Conservation (phyloP, 1,284 basidiomycete genomes). For the Mycena sp. region DNA sequence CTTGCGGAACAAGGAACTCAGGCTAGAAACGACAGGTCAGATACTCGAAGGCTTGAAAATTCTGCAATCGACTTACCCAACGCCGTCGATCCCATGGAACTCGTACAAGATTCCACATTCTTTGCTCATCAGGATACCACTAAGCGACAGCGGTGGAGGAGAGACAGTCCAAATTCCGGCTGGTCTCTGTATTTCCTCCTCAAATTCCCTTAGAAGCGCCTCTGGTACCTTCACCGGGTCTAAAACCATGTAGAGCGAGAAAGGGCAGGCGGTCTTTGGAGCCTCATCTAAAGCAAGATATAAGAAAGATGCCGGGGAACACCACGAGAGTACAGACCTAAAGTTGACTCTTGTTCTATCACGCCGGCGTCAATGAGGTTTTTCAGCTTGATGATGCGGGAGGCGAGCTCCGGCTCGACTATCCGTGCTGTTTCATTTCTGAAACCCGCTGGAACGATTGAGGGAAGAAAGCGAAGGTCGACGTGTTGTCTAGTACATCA, state of each 20-base stretch:
- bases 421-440: slow-evolving; percentile 71
- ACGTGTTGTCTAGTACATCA: slow-evolving; percentile 55
- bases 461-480: slow-evolving; percentile 75
- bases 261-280: slow-evolving; percentile 66
- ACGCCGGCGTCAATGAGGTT: slow-evolving; percentile 70
- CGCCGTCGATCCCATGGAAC: slow-evolving; percentile 69
- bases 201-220: slow-evolving; percentile 69
- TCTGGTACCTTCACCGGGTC: slow-evolving; percentile 60
- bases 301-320: not conserved
- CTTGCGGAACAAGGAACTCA: slow-evolving; percentile 79
- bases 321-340: slow-evolving; percentile 40
- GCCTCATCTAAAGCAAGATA: slow-evolving; percentile 51
- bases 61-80: slow-evolving; percentile 57
- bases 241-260: slow-evolving; percentile 71
- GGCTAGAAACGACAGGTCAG: slow-evolving; percentile 48
- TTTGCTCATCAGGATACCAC: slow-evolving; percentile 76
- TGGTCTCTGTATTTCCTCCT: slow-evolving; percentile 75
- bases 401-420: slow-evolving; percentile 71
- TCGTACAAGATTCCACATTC: slow-evolving; percentile 82
- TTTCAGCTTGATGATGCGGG: slow-evolving; percentile 67
- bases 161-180: slow-evolving; percentile 71
- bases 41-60: slow-evolving; percentile 4
- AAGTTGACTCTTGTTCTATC: slow-evolving; percentile 59
- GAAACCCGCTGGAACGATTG: slow-evolving; percentile 62
- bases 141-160: slow-evolving; percentile 64